Evolutionary conservation across 1,139 yeast genomes (phyloP), one percentile per base, ranked within the genome.

Genomic region (Lodderomyces metapsilosis): DNA sequence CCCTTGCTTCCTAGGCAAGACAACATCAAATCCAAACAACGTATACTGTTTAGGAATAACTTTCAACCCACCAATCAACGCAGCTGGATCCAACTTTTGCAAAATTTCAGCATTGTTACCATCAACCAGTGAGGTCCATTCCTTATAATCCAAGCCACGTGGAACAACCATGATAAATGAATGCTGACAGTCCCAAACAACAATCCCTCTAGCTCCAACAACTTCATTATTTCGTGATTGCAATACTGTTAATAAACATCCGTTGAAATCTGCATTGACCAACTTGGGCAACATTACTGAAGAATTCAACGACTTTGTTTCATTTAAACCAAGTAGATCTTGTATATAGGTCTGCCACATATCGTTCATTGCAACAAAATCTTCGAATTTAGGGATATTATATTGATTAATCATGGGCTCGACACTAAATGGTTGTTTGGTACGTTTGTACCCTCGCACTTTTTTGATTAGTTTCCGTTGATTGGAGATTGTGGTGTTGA

Each of bases 101-200:
- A 7, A 7, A 3, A 35, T 4, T 18, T 17, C 37, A 9, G 16
- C 20, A 9, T 24, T 24, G 8, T 11, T 15, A 9, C 5, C 20
- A 18, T 10, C 30, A n/a, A 13, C 31, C 11, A 55, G 52, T 34
- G 43, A 4, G 5, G 30, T 18, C 53, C 65, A 58, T 28, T 61
- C 60, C 44, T 66, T 66, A 51, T 74, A 54, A 36, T 63, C 68
- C 18, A 59, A 60, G 17, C 58, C 57, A 37, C 80, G 66, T 2
- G 79, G 78, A 0, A 78, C 74, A 22, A 84, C 80, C 38, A 91
- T 52, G 3, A 88, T 77, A 54, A 88, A 85, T 42, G 79, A 76
- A 52, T 84, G 80, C 57, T 87, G 91, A 6, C 92, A 79, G 57
- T 92, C 98, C 84, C 95, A 87, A 1, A 88, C 67, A 1, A 91